Evolutionary conservation across 1,284 basidiomycete genomes (phyloP).

Genomic region (Rhodotorula sp.): DNA sequence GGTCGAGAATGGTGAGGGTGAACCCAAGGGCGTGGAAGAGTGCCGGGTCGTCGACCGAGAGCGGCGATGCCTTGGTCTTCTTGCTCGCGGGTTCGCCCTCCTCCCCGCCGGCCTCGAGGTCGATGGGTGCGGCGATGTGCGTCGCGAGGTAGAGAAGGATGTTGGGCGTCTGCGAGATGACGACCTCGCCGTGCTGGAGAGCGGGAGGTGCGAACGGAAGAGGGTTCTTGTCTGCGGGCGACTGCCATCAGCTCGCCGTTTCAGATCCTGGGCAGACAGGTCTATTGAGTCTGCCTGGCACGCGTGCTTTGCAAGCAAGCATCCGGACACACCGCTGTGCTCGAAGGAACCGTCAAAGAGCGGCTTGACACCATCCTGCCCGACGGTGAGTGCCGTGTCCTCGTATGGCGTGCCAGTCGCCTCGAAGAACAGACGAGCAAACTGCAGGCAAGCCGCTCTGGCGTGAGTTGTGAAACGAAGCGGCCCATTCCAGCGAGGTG

Average conservation of each 20-base stretch:
- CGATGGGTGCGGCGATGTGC: slow-evolving; percentile 53
- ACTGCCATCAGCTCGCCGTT: neutral
- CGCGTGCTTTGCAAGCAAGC: neutral
- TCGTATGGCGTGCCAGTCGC: slow-evolving; percentile 32
- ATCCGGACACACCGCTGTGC: slow-evolving; percentile 5
- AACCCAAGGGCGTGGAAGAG: slow-evolving; percentile 52
- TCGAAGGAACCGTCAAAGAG: slow-evolving; percentile 28
- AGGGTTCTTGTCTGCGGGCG: slow-evolving; percentile 33
- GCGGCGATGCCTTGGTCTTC: slow-evolving; percentile 54
- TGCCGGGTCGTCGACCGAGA: slow-evolving; percentile 55
- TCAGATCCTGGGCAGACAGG: neutral
- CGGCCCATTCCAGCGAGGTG: neutral
- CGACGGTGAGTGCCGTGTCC: slow-evolving; percentile 19
- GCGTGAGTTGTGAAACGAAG: too few species aligned
- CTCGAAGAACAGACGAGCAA: slow-evolving; percentile 34
- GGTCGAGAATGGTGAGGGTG: slow-evolving; percentile 55
- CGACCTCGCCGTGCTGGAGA: slow-evolving; percentile 38
- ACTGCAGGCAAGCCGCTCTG: slow-evolving; percentile 10
- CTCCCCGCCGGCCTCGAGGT: slow-evolving; percentile 32
- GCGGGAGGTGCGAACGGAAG: slow-evolving; percentile 51
- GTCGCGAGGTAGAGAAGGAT: slow-evolving; percentile 48
- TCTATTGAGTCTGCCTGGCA: neutral
- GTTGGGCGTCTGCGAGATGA: slow-evolving; percentile 46
- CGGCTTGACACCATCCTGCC: slow-evolving; percentile 25
- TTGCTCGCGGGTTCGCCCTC: slow-evolving; percentile 26